Evolutionary conservation across 2,329 filamentous ascomycete genomes (phyloP).

Genomic region (Colletotrichum sp.): DNA sequence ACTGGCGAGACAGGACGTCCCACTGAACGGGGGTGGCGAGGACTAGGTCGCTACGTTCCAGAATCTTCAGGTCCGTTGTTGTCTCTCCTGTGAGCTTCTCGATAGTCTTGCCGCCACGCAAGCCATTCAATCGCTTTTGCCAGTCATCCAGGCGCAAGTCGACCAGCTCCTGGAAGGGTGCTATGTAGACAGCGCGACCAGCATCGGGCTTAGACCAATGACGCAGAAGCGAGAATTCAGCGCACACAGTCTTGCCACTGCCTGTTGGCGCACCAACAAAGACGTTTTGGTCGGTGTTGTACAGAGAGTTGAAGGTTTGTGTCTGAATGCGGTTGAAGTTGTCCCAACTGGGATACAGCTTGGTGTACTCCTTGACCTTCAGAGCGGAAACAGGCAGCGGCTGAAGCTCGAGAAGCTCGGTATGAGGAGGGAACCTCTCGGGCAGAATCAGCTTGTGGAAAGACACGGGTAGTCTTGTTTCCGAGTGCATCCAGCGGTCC

Average conservation of each 20-base stretch:
- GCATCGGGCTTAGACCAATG: constrained; percentile 77
- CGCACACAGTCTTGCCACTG: constrained; percentile 95
- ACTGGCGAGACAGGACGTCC: constrained; percentile 94
- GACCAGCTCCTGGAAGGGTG: constrained; percentile 92
- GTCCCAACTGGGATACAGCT: constrained; percentile 82
- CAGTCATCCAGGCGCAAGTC: constrained; percentile 84
- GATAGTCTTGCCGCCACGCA: constrained; percentile 86
- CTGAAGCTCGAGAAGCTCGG: constrained; percentile 89
- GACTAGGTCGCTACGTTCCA: constrained; percentile 87
- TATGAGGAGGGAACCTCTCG: constrained; percentile 94
- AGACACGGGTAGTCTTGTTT: constrained; percentile 90
- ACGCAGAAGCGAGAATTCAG: constrained; percentile 88
- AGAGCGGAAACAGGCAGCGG: constrained; percentile 87
- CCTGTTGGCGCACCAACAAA: constrained; percentile 92
- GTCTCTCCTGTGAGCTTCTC: constrained; percentile 95
- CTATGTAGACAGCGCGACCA: constrained; percentile 89
- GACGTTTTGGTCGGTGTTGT: constrained; percentile 89
- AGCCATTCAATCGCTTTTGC: constrained; percentile 74
- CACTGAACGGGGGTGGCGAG: constrained; percentile 93
- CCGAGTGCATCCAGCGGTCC: constrained; percentile 97
- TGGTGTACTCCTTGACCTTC: constrained; percentile 82
- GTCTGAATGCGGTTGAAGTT: constrained; percentile 98
- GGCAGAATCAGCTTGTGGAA: constrained; percentile 95
- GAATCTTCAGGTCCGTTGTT: constrained; percentile 84
- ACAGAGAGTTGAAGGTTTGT: constrained; percentile 94